A percentile compares a stretch with the other conserved stretches of the same genome.
Evolutionary conservation across 2,329 filamentous ascomycete species (phyloP).

Genomic region (Waltergamsia citrina): DNA sequence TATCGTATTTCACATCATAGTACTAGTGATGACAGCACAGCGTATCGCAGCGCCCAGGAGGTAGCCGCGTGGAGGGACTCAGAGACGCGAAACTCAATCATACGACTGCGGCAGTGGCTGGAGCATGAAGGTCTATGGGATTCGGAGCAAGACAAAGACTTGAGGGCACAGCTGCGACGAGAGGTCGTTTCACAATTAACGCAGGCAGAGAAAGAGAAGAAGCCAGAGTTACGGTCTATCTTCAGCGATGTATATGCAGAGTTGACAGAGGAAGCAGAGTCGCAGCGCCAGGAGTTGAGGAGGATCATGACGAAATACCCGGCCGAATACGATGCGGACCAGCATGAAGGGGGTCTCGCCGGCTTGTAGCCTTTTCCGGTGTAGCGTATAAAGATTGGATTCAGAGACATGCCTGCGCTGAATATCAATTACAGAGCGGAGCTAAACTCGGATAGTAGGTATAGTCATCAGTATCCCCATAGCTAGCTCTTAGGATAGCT

Average conservation of each 20-base stretch:
- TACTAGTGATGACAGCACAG: constrained; percentile 93
- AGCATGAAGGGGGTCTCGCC: constrained; percentile 64
- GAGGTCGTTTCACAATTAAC: constrained; percentile 78
- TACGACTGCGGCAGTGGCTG: constrained; percentile 80
- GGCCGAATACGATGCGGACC: constrained; percentile 79
- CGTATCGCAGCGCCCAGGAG: constrained; percentile 85
- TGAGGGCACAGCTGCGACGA: constrained; percentile 56
- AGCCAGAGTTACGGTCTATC: constrained; percentile 59
- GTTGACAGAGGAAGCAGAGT: constrained; percentile 66
- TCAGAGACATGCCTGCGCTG: no score
- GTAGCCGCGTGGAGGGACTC: constrained; percentile 98
- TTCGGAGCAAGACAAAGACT: constrained; percentile 68
- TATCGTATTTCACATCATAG: constrained; percentile 98
- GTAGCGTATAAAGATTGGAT: no score
- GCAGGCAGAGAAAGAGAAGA: constrained; percentile 70
- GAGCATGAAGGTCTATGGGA: constrained; percentile 78
- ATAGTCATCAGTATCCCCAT: no score
- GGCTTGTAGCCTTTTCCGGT: constrained; percentile 38
- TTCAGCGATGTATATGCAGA: constrained; percentile 90
- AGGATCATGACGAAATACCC: constrained; percentile 79
- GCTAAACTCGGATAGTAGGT: no score
- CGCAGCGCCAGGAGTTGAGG: constrained; percentile 63
- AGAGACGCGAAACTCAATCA: constrained; percentile 84
- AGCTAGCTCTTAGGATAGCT: no score
- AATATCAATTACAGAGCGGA: no score